Percentiles rank a stretch among this genome's conserved stretches.
Evolutionary conservation across 352 stramenopile genomes (phyloP).

Genomic region (Globisporangium perplexum): DNA sequence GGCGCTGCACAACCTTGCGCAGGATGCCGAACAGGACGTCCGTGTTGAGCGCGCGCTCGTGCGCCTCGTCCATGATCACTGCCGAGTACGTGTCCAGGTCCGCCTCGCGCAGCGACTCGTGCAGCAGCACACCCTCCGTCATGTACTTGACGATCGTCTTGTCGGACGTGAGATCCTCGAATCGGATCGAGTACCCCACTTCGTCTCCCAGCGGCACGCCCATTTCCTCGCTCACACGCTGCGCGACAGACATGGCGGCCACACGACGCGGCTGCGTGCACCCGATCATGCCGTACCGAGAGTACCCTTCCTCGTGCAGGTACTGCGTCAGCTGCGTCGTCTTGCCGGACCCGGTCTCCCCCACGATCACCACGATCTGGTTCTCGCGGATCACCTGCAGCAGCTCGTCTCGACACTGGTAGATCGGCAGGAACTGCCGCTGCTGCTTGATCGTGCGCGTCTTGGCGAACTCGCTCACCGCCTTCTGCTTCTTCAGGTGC

Average conservation of each 20-base stretch:
- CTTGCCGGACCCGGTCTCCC: conserved; percentile 96
- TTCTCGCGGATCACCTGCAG: conserved; percentile 98
- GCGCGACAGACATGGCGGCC: conserved; percentile 98
- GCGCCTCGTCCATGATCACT: conserved; percentile 94
- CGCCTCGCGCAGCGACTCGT: conserved; percentile 91
- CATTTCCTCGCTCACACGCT: conserved; percentile 98
- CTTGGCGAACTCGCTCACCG: conserved; percentile 95
- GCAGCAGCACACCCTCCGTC: conserved; percentile 88
- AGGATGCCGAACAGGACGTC: conserved; percentile 94
- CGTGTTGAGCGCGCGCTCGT: conserved; percentile 93
- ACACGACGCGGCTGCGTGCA: conserved; percentile 98
- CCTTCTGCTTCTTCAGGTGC: conserved; percentile 90
- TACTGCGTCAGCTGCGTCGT: conserved; percentile 98
- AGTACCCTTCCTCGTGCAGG: conserved; percentile 89
- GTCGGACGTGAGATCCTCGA: conserved; percentile 92
- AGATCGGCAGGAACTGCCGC: conserved; percentile 95
- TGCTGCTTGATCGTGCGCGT: conserved; percentile 95
- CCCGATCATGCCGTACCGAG: conserved; percentile 88
- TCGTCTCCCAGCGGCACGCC: conserved; percentile 89
- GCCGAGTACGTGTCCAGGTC: conserved; percentile 85
- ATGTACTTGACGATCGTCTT: conserved; percentile 98
- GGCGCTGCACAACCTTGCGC: conserved; percentile 85
- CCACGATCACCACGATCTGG: conserved; percentile 97
- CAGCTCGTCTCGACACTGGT: conserved; percentile 93
- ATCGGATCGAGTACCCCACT: conserved; percentile 92